These are phyloP conservation scores for Pyrus bretschneideri DNA, from an alignment of 306 rosid genomes.

Conservation along the genomic window DNA sequence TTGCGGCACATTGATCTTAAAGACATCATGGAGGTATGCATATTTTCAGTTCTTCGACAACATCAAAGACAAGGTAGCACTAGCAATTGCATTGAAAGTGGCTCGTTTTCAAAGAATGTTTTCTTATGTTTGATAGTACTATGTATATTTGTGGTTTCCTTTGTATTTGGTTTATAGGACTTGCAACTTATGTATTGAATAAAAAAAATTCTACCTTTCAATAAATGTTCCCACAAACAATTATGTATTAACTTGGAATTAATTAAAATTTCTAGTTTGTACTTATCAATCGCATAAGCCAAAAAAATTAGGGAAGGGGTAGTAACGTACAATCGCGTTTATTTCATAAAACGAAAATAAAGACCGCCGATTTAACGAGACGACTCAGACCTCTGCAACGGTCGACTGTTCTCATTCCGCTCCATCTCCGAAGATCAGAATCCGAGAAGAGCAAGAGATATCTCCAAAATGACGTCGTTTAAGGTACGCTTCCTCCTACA, in stretches of 20 bases:
- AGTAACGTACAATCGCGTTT: background rate
- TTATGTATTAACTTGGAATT: too few species aligned
- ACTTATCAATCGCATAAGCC: too few species aligned
- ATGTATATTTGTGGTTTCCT: too few species aligned
- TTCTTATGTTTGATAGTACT: too few species aligned
- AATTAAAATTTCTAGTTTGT: too few species aligned
- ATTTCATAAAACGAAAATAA: background rate
- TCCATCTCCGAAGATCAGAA: background rate
- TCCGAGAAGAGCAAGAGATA: background rate
- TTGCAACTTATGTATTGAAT: background rate
- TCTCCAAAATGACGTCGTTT: conserved; percentile 9
- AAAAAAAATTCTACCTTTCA: background rate
- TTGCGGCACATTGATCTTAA: background rate
- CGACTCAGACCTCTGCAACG: background rate
- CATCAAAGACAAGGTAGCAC: background rate
- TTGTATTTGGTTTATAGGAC: background rate
- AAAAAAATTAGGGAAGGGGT: background rate
- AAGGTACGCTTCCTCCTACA: conserved; percentile 6
- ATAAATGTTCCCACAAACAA: background rate
- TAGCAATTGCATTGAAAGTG: background rate
- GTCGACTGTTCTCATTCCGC: background rate
- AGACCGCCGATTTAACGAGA: conserved; percentile 1
- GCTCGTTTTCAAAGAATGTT: too few species aligned
- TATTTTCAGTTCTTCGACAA: background rate
- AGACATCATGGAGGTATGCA: background rate